Evolutionary conservation across 228 moss, liverwort and hornwort species (phyloP).

Genomic region (Sphagnum fallax): DNA sequence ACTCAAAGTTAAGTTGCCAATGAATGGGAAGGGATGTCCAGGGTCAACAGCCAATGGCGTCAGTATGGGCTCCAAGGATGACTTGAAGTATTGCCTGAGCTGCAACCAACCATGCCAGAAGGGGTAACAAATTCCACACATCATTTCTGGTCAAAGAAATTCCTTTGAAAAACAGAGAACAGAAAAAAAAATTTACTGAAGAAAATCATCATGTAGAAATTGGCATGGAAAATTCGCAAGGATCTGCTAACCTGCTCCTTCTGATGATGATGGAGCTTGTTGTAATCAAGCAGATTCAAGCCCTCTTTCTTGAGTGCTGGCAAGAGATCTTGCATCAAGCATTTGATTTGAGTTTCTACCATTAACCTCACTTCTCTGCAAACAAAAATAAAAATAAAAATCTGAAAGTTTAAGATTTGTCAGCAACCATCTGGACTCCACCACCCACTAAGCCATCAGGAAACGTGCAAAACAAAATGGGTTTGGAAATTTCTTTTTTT

Average conservation of each 20-base stretch:
- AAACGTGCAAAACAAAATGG: no score
- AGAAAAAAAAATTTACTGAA: not conserved
- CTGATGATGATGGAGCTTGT: slow-evolving; percentile 44
- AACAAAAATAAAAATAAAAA: not conserved
- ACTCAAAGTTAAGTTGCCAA: slow-evolving; percentile 47
- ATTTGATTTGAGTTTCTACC: slow-evolving; percentile 48
- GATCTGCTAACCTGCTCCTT: slow-evolving; percentile 29
- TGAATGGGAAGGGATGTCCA: slow-evolving; percentile 52
- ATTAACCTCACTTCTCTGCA: slow-evolving; percentile 50
- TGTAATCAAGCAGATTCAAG: slow-evolving; percentile 33
- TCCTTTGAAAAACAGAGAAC: no score
- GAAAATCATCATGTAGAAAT: not conserved
- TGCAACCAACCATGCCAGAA: slow-evolving; percentile 13
- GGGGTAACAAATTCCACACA: no score
- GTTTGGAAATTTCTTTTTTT: not conserved
- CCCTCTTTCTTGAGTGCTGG: slow-evolving; percentile 39
- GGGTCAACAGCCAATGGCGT: slow-evolving; percentile 56
- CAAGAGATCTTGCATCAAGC: slow-evolving; percentile 40
- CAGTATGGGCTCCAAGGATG: slow-evolving; percentile 56
- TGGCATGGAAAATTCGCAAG: not conserved
- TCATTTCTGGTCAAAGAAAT: no score
- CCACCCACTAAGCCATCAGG: no score
- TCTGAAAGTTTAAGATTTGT: no score
- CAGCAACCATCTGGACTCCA: no score
- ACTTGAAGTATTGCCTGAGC: slow-evolving; percentile 55